These are phyloP conservation scores for Cutaneotrichosporon cavernicola DNA, from an alignment of 1,284 basidiomycete species.

Conservation along the genomic window DNA sequence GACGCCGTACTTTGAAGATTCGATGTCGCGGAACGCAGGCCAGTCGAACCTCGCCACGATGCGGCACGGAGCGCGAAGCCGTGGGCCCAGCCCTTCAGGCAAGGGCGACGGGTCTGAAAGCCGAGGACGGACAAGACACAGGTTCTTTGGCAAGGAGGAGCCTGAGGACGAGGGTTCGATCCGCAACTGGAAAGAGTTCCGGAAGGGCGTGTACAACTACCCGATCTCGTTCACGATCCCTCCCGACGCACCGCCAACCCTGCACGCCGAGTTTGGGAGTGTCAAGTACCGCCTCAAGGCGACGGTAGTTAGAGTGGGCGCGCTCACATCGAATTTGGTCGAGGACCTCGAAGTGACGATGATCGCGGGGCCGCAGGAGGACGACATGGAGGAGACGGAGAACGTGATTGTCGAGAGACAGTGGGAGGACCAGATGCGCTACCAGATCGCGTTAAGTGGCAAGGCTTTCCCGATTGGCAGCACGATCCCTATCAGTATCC, in stretches of 20 bases:
- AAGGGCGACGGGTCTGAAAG: constrained; percentile 39
- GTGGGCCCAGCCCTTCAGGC: constrained; percentile 25
- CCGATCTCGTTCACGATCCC: constrained; percentile 89
- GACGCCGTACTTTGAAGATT: constrained; percentile 10
- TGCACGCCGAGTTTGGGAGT: constrained; percentile 74
- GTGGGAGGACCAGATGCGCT: constrained; percentile 87
- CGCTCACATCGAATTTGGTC: constrained; percentile 71
- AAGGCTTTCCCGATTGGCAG: constrained; percentile 81
- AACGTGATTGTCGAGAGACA: constrained; percentile 81
- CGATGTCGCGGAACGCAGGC: constrained; percentile 18
- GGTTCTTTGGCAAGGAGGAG: constrained; percentile 56
- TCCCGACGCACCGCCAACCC: constrained; percentile 72
- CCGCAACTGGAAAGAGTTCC: constrained; percentile 82
- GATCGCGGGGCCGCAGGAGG: constrained; percentile 72
- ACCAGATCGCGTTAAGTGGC: constrained; percentile 72
- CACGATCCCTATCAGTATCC: constrained; percentile 74
- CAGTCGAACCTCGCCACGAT: not conserved
- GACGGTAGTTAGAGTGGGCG: constrained; percentile 76
- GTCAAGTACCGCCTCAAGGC: constrained; percentile 81
- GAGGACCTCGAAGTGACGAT: constrained; percentile 73
- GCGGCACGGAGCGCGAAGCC: not conserved
- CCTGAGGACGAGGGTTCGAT: constrained; percentile 50
- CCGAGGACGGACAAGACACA: constrained; percentile 47
- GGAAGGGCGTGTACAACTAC: constrained; percentile 90
- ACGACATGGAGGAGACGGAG: constrained; percentile 74